These are phyloP conservation scores for Mesembryanthemum crystallinum DNA, from an alignment of 148 eudicot species.

Conservation along the genomic window DNA sequence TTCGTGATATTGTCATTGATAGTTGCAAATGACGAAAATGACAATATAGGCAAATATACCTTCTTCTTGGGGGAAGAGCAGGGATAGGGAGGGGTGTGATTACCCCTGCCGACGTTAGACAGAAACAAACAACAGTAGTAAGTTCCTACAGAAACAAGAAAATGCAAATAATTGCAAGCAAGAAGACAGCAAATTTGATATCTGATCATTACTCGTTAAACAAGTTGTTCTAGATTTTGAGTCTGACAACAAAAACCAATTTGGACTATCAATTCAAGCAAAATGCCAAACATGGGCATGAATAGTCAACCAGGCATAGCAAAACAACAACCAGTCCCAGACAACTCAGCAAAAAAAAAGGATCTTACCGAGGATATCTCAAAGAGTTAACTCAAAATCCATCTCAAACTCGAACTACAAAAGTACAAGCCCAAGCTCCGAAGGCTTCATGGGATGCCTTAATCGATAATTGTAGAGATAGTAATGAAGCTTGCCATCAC, in stretches of 20 bases:
- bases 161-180: neutral
- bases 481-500: conserved; percentile 91
- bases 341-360: conserved; percentile 16
- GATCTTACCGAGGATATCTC: conserved; percentile 29
- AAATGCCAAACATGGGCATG: conserved; percentile 22
- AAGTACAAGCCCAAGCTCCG: conserved; percentile 87
- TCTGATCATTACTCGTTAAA: neutral
- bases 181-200: neutral
- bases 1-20: no score
- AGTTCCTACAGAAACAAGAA: conserved; percentile 6
- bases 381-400: conserved; percentile 1
- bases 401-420: conserved; percentile 41
- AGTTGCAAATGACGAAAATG: no score
- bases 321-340: conserved; percentile 16
- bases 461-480: conserved; percentile 85
- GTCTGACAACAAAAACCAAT: neutral
- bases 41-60: no score
- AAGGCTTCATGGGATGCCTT: conserved; percentile 61
- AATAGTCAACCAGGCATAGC: conserved; percentile 11
- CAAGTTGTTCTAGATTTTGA: conserved; percentile 6
- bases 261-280: conserved; percentile 9
- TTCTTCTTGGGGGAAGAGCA: no score
- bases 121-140: neutral
- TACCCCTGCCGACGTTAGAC: neutral
- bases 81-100: no score